Base-by-base conservation (phyloP, 1,284 basidiomycete genomes). In the Microbotryomycetes sp. region DNA sequence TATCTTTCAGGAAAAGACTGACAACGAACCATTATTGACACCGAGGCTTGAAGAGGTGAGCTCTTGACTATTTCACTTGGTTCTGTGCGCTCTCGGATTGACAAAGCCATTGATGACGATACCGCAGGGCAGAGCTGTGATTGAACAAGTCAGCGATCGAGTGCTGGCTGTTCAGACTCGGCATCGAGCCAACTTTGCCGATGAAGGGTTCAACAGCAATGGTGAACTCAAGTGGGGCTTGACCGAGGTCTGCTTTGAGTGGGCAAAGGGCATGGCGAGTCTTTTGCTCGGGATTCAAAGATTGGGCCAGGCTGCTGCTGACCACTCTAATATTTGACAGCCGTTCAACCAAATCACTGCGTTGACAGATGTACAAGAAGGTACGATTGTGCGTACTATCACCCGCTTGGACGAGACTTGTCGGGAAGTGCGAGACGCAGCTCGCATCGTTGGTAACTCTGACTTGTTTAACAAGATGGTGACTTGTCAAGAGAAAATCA, bases 381-480 rank as follows among this genome's bases (percentile, higher is more conserved):
- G 96, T 0, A 96, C 92, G 0, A 94, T 99, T 66, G 96, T 99
- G 14, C 84, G 96, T 48, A 88, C 90, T 55, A 98, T 99, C 74
- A 97, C 91, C 3, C 84, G 96, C 16, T 79, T 98, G 56, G 96
- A 98, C 74, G 94, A 98, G 78, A 96, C 92, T 0, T 99, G 94
- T 76, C 81, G 93, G 58, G 96, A 99, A 77, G 92, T 99, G 7
- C 79, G 93, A 70, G 96, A 99, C 76, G 94, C 94, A 4, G 94
- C 96, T 7, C 84, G 96, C 49, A 93, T 98, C 47, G 97, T 98
- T 65, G 96, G 96, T 5, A 96, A 98, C 75, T 86, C 88, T 15
- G 92, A 90, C 59, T 77, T 99, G 56, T 94, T 93, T 81, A 87
- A 89, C 75, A 98, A 98, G 78, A 97, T 98, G 91, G 94, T 97